Percentiles rank a stretch among this genome's conserved stretches.
These are phyloP conservation scores for Solioccasus polychromus DNA, from an alignment of 768 basidiomycete species.

Conservation along the genomic window DNA sequence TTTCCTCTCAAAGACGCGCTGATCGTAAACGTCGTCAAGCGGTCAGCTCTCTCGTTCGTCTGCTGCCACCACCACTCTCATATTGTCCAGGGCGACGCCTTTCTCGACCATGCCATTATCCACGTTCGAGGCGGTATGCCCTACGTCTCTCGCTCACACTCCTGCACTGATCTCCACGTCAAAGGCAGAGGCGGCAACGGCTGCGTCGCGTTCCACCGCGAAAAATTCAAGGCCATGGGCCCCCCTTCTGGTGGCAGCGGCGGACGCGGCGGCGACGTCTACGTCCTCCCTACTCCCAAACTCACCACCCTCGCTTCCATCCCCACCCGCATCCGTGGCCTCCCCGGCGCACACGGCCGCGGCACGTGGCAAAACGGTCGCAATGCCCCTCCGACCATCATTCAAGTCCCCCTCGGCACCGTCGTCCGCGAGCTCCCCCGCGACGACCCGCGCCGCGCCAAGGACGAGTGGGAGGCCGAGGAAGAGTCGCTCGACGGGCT, in stretches of 20 bases:
- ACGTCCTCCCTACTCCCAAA: conserved; percentile 73
- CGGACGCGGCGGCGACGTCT: conserved; percentile 84
- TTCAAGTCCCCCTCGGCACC: conserved; percentile 88
- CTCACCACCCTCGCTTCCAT: conserved; percentile 78
- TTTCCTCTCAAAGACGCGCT: conserved; percentile 47
- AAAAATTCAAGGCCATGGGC: conserved; percentile 78
- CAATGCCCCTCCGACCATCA: conserved; percentile 64
- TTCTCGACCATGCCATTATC: conserved; percentile 81
- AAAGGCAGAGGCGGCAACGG: conserved; percentile 89
- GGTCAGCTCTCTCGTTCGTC: conserved; percentile 36
- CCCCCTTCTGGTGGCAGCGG: conserved; percentile 95
- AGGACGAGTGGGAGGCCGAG: conserved; percentile 73
- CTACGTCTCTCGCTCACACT: not conserved
- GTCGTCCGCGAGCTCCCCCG: conserved; percentile 74
- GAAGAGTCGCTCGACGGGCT: conserved; percentile 55
- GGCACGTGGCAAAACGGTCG: conserved; percentile 89
- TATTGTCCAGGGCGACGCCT: conserved; percentile 60
- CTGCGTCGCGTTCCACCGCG: conserved; percentile 89
- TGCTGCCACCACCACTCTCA: not conserved
- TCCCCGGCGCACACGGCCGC: conserved; percentile 67
- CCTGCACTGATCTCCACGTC: conserved; percentile 3
- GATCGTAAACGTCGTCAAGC: conserved; percentile 77
- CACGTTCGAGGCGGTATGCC: conserved; percentile 69
- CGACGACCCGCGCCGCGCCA: conserved; percentile 61
- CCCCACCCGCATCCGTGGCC: conserved; percentile 62